phyloP scores from a whole-genome alignment of 331 rosid species.

The Malus hybrid region DNA sequence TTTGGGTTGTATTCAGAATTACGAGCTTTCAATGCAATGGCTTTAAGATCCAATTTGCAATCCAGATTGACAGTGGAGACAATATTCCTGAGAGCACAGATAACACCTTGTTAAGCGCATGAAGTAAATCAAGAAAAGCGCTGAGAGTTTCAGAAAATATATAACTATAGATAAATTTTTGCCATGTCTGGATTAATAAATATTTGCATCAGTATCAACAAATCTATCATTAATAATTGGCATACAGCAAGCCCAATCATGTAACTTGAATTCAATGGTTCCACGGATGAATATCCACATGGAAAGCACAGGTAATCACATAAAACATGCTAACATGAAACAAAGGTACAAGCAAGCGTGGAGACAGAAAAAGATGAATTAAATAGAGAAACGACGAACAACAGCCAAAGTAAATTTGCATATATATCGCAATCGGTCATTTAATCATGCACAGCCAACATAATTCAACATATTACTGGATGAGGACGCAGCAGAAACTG shows the following conservation, averaged over 20 bases:
- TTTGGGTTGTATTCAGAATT: conserved; percentile 98
- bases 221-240: neutral
- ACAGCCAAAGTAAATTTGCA: neutral
- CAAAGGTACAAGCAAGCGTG: neutral
- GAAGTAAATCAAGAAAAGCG: neutral
- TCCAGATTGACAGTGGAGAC: conserved; percentile 95
- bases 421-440: neutral
- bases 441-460: neutral
- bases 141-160: neutral
- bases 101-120: neutral
- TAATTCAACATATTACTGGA: too few relatives aligned
- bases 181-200: neutral
- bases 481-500: too few relatives aligned
- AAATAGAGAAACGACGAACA: neutral
- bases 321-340: neutral
- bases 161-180: neutral
- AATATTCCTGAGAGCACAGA: conserved; percentile 52
- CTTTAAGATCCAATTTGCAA: conserved; percentile 89
- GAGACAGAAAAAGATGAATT: neutral
- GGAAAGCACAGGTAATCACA: neutral
- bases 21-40: conserved; percentile 89
- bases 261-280: neutral
- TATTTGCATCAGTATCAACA: too few relatives aligned
- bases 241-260: neutral
- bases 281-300: neutral